phyloP scores from a whole-genome alignment of 1,284 basidiomycete species.

The Apiotrichum siamense region DNA sequence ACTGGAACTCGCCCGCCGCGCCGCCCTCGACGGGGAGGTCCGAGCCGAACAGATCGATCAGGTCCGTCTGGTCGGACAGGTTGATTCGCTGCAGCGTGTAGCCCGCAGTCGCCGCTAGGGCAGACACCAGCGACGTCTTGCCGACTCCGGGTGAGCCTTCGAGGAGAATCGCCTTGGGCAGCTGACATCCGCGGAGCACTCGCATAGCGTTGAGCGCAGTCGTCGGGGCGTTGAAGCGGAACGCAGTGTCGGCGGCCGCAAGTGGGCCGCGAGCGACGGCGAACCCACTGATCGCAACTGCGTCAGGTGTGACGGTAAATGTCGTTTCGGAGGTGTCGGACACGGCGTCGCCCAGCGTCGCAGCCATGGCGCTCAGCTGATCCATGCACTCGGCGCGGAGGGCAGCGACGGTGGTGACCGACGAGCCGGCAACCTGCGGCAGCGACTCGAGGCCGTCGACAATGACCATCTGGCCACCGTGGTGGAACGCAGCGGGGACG shows the following conservation, averaged over 20 bases:
- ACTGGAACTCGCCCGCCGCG: constrained; percentile 84
- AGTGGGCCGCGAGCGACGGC: constrained; percentile 59
- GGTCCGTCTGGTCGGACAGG: constrained; percentile 95
- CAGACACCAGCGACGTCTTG: constrained; percentile 89
- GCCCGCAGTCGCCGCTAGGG: constrained; percentile 74
- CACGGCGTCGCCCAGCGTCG: constrained; percentile 15
- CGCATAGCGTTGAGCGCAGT: constrained; percentile 84
- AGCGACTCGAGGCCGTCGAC: constrained; percentile 76
- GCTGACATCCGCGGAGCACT: constrained; percentile 81
- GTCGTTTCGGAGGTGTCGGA: background rate
- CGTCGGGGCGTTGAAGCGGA: constrained; percentile 85
- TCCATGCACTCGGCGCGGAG: constrained; percentile 39
- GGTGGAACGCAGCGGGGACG: constrained; percentile 62
- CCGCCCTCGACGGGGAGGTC: constrained; percentile 94
- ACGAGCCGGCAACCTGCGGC: constrained; percentile 55
- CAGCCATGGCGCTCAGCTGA: constrained; percentile 26
- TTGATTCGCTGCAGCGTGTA: constrained; percentile 91
- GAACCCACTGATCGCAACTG: constrained; percentile 70
- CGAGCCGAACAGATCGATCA: constrained; percentile 93
- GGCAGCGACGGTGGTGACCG: constrained; percentile 26
- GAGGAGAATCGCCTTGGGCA: constrained; percentile 84
- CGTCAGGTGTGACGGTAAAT: constrained; percentile 20
- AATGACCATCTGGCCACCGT: constrained; percentile 79
- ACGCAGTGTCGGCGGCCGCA: constrained; percentile 43
- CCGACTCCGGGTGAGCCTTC: constrained; percentile 99